Evolutionary conservation across 139 green algal species (phyloP).

Genomic region (Chlamydomonas sphaeroides): DNA sequence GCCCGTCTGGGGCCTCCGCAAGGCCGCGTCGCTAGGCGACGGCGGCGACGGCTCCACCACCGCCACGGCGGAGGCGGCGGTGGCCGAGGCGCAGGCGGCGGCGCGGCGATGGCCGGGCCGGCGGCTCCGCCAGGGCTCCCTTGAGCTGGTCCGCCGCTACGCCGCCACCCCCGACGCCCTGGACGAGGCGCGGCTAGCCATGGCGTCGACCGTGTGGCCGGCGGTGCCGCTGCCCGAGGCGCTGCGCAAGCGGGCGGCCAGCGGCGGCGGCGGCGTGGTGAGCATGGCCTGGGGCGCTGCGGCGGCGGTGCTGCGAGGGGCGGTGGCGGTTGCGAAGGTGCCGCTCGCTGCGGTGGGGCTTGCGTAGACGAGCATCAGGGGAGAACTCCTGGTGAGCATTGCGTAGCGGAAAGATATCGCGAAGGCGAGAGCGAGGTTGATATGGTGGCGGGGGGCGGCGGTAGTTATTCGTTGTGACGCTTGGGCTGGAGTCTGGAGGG

Average conservation of each 20-base stretch:
- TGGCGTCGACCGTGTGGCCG: background rate
- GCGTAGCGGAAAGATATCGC: too few relatives aligned
- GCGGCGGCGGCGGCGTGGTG: background rate
- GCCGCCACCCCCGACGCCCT: conserved; percentile 25
- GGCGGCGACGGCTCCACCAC: background rate
- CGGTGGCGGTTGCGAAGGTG: background rate
- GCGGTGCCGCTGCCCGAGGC: conserved; percentile 3
- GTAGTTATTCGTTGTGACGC: too few relatives aligned
- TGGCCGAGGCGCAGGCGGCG: background rate
- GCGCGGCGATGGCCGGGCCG: background rate
- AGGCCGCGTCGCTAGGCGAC: background rate
- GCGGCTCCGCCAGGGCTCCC: conserved; percentile 18
- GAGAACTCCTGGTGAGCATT: too few relatives aligned
- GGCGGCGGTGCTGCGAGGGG: background rate
- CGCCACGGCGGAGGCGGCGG: background rate
- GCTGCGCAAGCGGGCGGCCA: background rate
- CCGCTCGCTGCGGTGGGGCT: background rate
- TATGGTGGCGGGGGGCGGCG: too few relatives aligned
- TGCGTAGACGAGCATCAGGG: too few relatives aligned
- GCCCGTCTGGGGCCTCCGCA: background rate
- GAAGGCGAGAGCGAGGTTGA: too few relatives aligned
- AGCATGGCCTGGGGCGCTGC: background rate
- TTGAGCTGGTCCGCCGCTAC: conserved; percentile 30
- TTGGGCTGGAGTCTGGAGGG: too few relatives aligned
- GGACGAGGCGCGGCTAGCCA: background rate